Conservation (phyloP, 805 yeast genomes). For the Komagataella mondaviorum region DNA sequence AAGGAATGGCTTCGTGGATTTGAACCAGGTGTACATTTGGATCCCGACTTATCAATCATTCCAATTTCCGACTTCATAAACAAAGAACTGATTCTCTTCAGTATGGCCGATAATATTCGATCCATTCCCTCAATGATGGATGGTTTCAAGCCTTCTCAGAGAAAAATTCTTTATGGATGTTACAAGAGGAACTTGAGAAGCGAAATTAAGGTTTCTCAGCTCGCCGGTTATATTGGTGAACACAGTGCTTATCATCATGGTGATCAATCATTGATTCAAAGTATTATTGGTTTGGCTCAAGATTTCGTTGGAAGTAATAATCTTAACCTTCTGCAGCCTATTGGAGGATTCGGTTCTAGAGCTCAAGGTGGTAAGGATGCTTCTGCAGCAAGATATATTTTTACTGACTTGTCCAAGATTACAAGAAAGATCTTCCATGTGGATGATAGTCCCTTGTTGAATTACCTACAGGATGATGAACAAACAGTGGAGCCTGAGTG, state of each 20-base stretch:
- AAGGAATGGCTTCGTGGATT: constrained; percentile 92
- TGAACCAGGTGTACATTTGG: constrained; percentile 85
- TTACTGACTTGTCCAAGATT: constrained; percentile 67
- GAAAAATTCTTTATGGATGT: constrained; percentile 83
- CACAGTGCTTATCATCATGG: constrained; percentile 94
- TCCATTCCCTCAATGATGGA: constrained; percentile 91
- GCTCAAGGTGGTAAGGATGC: constrained; percentile 97
- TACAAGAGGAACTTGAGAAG: constrained; percentile 63
- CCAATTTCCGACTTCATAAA: constrained; percentile 92
- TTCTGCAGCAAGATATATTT: constrained; percentile 95
- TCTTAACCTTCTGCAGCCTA: constrained; percentile 71
- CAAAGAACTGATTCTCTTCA: constrained; percentile 85
- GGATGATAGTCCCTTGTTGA: constrained; percentile 64
- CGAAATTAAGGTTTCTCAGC: constrained; percentile 82
- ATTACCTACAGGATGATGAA: constrained; percentile 85
- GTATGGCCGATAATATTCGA: constrained; percentile 93
- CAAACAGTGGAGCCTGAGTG: constrained; percentile 90
- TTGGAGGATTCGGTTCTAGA: constrained; percentile 94
- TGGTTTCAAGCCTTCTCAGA: constrained; percentile 95
- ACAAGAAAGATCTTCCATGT: constrained; percentile 69
- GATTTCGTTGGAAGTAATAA: constrained; percentile 91
- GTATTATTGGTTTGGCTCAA: constrained; percentile 90
- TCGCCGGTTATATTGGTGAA: constrained; percentile 82
- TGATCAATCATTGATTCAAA: constrained; percentile 74
- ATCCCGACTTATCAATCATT: constrained; percentile 59